phyloP scores from a whole-genome alignment of 2,329 filamentous ascomycete species.

The Lojkania enalia region DNA sequence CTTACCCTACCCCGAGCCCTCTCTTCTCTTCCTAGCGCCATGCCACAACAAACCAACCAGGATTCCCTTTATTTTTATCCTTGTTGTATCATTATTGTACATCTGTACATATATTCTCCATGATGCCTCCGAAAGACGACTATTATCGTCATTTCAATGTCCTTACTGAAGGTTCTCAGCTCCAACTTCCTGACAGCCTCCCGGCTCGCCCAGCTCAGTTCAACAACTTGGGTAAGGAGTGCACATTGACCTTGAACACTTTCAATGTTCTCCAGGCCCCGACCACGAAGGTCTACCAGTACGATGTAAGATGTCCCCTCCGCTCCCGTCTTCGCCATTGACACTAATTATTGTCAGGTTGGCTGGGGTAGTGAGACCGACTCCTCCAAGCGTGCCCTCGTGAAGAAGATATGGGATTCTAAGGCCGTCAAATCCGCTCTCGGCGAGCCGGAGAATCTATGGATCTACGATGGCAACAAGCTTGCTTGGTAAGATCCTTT shows the following conservation, averaged over 20 bases:
- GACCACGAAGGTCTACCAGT: constrained; percentile 71
- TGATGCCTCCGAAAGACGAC: too few relatives aligned
- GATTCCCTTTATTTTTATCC: too few relatives aligned
- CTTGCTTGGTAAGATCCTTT: constrained; percentile 72
- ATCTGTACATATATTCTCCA: too few relatives aligned
- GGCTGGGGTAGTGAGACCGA: constrained; percentile 64
- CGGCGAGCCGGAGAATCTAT: constrained; percentile 50
- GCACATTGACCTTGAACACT: constrained; percentile 66
- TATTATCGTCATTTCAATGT: too few relatives aligned
- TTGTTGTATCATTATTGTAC: too few relatives aligned
- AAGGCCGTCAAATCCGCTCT: constrained; percentile 61
- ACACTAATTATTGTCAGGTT: constrained; percentile 56
- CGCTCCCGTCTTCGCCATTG: neutral
- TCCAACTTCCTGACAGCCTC: constrained; percentile 28
- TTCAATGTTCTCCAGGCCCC: constrained; percentile 69
- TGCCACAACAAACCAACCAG: neutral
- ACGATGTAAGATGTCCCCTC: constrained; percentile 68
- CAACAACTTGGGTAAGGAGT: constrained; percentile 45
- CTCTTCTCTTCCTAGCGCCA: neutral
- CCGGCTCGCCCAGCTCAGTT: constrained; percentile 42
- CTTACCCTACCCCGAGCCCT: too few relatives aligned
- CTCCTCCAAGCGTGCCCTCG: constrained; percentile 61
- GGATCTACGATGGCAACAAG: constrained; percentile 81
- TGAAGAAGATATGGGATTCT: constrained; percentile 77
- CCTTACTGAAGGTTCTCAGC: too few relatives aligned